phyloP scores from a whole-genome alignment of 1,284 basidiomycete species.

The Nidula niveotomentosa region DNA sequence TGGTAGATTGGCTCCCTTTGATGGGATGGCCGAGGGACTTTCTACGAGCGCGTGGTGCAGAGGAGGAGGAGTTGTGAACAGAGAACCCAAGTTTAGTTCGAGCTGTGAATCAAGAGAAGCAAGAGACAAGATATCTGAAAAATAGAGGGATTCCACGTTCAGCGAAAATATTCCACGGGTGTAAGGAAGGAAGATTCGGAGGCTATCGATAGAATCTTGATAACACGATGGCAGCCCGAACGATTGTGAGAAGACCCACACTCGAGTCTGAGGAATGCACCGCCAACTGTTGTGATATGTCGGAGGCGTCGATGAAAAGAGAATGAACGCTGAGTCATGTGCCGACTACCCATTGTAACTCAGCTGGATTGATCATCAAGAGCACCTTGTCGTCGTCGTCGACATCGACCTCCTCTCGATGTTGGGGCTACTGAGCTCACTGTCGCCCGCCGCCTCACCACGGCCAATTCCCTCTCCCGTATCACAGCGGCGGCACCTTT shows the following conservation, averaged over 20 bases:
- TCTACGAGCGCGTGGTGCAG: conserved; percentile 12
- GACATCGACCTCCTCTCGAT: background rate
- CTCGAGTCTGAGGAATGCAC: conserved; percentile 1
- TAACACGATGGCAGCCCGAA: conserved; percentile 2
- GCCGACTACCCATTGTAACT: too few species aligned
- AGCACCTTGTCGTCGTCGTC: too few species aligned
- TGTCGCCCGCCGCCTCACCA: background rate
- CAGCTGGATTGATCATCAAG: too few species aligned
- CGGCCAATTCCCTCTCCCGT: background rate
- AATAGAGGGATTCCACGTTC: conserved; percentile 14
- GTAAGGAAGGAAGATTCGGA: conserved; percentile 11
- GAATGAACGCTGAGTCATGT: background rate
- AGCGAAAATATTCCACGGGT: conserved; percentile 14
- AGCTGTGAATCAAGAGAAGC: conserved; percentile 14
- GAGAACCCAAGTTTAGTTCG: conserved; percentile 10
- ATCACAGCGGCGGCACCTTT: background rate
- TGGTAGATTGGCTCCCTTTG: conserved; percentile 5
- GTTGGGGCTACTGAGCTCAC: background rate
- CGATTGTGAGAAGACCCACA: conserved; percentile 7
- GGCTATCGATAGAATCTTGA: conserved; percentile 11
- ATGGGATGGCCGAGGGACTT: conserved; percentile 1
- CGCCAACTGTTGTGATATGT: conserved; percentile 6
- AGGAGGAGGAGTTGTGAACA: conserved; percentile 11
- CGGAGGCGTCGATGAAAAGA: background rate
- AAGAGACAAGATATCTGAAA: conserved; percentile 7